phyloP scores from a whole-genome alignment of 2,329 filamentous ascomycete genomes.

The Trichoderma sp. region DNA sequence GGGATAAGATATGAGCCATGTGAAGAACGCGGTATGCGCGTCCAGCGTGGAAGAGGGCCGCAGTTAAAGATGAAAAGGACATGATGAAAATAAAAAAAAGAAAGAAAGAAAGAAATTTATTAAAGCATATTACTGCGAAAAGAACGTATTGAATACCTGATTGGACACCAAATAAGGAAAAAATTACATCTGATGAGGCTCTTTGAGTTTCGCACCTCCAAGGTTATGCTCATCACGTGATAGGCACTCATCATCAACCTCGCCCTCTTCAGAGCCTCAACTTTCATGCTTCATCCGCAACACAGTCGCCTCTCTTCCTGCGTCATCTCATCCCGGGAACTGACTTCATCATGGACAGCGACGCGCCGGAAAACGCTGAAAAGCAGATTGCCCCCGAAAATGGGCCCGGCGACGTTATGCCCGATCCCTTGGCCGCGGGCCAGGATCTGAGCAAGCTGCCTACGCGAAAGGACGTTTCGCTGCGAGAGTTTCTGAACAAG shows the following conservation, averaged over 20 bases:
- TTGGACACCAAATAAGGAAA: neutral
- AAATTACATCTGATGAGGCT: neutral
- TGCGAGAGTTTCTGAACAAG: conserved; percentile 89
- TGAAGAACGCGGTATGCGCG: neutral
- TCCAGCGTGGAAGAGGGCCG: neutral
- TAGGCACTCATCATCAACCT: neutral
- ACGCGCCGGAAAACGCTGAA: conserved; percentile 35
- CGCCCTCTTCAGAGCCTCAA: neutral
- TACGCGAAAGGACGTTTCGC: conserved; percentile 83
- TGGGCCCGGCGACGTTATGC: conserved; percentile 27
- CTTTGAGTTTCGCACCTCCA: neutral
- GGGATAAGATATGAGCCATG: neutral
- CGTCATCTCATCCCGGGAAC: neutral
- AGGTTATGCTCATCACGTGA: conserved; percentile 8
- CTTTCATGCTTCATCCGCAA: neutral
- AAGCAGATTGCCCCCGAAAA: conserved; percentile 30
- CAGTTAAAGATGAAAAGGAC: neutral
- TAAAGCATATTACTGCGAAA: neutral
- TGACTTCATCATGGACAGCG: conserved; percentile 33
- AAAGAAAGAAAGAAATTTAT: neutral
- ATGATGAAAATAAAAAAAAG: neutral
- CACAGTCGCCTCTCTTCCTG: neutral
- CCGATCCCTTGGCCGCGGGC: conserved; percentile 45
- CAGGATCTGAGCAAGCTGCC: conserved; percentile 60
- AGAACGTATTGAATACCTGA: neutral